phyloP scores from a whole-genome alignment of 1,284 basidiomycete genomes.

The Leccinum pachyderme region DNA sequence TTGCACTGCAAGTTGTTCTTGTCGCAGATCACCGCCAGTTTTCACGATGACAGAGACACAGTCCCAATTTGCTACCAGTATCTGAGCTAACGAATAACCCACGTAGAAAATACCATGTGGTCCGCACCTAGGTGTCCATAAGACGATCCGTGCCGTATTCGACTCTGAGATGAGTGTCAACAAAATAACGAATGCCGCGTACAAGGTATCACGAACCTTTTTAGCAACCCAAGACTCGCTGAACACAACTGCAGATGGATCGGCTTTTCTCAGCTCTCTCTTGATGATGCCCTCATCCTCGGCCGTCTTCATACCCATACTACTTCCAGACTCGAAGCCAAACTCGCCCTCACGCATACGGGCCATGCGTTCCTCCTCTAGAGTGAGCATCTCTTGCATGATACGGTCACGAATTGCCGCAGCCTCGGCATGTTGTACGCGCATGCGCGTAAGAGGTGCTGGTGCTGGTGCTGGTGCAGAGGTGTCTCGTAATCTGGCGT shows the following conservation, averaged over 20 bases:
- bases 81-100: slow-evolving; percentile 12
- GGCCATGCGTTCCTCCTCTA: slow-evolving; percentile 96
- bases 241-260: slow-evolving; percentile 93
- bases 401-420: slow-evolving; percentile 91
- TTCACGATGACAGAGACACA: slow-evolving; percentile 98
- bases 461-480: slow-evolving; percentile 23
- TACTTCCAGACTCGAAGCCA: slow-evolving; percentile 41
- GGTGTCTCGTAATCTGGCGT: slow-evolving; percentile 24
- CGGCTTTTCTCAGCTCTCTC: slow-evolving; percentile 92
- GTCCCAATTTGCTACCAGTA: slow-evolving; percentile 62
- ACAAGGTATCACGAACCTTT: slow-evolving; percentile 56
- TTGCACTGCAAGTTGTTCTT: slow-evolving; percentile 97
- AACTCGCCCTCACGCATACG: slow-evolving; percentile 80
- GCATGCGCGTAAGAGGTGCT: slow-evolving; percentile 48
- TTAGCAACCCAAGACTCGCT: slow-evolving; percentile 95
- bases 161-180: slow-evolving; percentile 47
- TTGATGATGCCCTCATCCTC: slow-evolving; percentile 93
- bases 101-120: slow-evolving; percentile 14
- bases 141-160: slow-evolving; percentile 90
- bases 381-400: slow-evolving; percentile 97
- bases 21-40: slow-evolving; percentile 94
- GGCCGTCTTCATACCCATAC: slow-evolving; percentile 58
- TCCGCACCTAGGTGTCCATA: slow-evolving; percentile 90
- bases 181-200: neutral
- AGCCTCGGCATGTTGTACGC: slow-evolving; percentile 77